Evolutionary conservation across 495 filamentous ascomycete species (phyloP), one percentile per base, ranked within the genome.

Genomic region (Hypoxylon perforatum): DNA sequence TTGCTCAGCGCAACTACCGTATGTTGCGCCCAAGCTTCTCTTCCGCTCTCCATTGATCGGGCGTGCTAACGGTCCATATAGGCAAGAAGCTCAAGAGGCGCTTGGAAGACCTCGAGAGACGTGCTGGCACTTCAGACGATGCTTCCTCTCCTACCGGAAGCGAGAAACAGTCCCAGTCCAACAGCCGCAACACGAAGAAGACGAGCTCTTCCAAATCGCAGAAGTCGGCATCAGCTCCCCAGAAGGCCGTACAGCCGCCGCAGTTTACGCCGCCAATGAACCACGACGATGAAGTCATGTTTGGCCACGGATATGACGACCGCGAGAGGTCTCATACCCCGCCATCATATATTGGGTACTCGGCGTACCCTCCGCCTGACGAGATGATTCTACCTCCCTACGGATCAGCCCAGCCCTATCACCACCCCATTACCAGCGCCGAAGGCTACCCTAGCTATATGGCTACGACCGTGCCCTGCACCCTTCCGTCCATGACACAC

Each of bases 81-180:
- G 94, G 94, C 85, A 97, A 97, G 86, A 99, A 97, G 87, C 87
- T 99, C 58, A 99, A 99, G 91, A 92, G 91, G 78, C 88, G 94
- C 72, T 84, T 99, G 74, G 94, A 99, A 79, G 95, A 99, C 69
- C 88, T 99, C 55, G 95, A 99, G 83, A 87, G 93, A 69, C 86
- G 94, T 64, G 95, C 95, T 23, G 92, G 91, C 19, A 93, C 91
- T 17, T 88, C 90, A 53, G 95, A 94, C 35, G 82, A 87, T 83
- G 77, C 79, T 76, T 71, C 88, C 69, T 85, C 81, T 63, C 66
- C 72, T 10, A 75, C 78, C 6, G 69, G 78, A 73, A 67, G 79
- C 51, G 78, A 83, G 65, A 80, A 85, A 80, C 69, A 85, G 77
- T 75, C 74, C 76, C 75, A 83, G 71, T 66, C 75, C 65, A 69